Evolutionary conservation across 208 protist species (phyloP).

Genomic region (Acanthamoeba healyi): DNA sequence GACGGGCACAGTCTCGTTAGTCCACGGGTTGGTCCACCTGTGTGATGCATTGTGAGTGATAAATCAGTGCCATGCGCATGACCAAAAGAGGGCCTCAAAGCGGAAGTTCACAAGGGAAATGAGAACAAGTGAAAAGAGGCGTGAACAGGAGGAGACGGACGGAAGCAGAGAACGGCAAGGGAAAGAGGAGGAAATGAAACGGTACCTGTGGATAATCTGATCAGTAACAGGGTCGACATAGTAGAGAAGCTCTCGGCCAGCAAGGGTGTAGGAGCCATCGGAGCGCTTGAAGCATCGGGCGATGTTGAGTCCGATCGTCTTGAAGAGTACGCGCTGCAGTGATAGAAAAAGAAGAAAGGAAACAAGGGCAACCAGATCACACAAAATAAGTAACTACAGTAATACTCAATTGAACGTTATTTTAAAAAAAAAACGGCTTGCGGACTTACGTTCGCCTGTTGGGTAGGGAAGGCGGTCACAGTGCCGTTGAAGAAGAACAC

Average conservation of each 20-base stretch:
- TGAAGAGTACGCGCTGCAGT: background rate
- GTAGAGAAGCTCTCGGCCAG: slow-evolving; percentile 1
- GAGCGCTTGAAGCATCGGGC: slow-evolving; percentile 1
- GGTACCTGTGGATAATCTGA: background rate
- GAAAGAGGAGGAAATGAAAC: too few relatives aligned
- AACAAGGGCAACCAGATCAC: too few relatives aligned
- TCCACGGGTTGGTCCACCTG: slow-evolving; percentile 6
- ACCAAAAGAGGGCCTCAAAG: too few relatives aligned
- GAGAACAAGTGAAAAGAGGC: background rate
- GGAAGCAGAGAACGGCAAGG: too few relatives aligned
- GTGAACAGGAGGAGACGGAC: background rate
- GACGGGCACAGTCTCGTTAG: background rate
- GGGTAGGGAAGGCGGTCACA: background rate
- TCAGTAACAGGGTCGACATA: background rate
- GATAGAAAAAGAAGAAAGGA: background rate
- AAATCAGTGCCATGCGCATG: too few relatives aligned
- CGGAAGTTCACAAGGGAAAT: background rate
- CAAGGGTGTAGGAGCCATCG: slow-evolving; percentile 6
- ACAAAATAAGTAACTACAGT: too few relatives aligned
- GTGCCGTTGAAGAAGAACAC: background rate
- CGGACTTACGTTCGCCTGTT: background rate
- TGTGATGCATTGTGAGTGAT: background rate
- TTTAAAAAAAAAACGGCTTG: too few relatives aligned
- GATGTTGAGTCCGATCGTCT: slow-evolving; percentile 17
- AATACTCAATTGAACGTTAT: too few relatives aligned